Conservation (phyloP, 106 monocot genomes). For the Triglochin maritima region DNA sequence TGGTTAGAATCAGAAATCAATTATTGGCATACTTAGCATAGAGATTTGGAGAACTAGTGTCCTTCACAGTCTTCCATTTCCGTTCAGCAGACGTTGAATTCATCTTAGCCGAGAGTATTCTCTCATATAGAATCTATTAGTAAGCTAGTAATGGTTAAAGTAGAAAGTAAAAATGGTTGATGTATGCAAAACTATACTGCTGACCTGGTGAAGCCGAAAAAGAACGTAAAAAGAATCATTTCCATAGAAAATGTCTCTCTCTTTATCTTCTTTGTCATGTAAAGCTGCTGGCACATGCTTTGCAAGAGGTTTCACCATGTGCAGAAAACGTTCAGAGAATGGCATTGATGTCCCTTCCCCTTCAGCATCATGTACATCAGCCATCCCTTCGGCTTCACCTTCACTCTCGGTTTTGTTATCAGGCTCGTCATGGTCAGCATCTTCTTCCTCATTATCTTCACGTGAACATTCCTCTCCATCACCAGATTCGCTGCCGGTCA, state of each 20-base stretch:
- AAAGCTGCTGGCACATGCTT: constrained; percentile 55
- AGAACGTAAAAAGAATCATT: constrained; percentile 94
- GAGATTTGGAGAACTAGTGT: constrained; percentile 42
- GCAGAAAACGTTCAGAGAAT: constrained; percentile 49
- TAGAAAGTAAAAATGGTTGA: background rate
- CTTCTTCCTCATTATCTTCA: constrained; percentile 79
- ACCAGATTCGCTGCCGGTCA: constrained; percentile 82
- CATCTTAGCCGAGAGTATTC: constrained; percentile 80
- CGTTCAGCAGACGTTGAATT: constrained; percentile 63
- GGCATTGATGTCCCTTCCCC: constrained; percentile 50
- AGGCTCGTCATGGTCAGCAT: constrained; percentile 58
- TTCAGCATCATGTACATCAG: constrained; percentile 56
- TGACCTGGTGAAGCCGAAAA: constrained; percentile 82
- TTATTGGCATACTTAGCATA: constrained; percentile 56
- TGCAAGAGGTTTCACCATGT: constrained; percentile 65
- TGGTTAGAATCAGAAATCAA: background rate
- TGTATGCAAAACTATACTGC: background rate
- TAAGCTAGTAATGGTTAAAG: background rate
- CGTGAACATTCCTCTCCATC: constrained; percentile 73
- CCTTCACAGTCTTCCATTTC: constrained; percentile 70
- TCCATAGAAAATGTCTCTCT: constrained; percentile 67
- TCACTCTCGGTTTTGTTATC: constrained; percentile 85
- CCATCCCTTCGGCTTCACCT: constrained; percentile 77
- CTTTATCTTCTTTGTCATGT: constrained; percentile 45
- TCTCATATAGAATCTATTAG: constrained; percentile 80